Evolutionary conservation across 2,329 filamentous ascomycete genomes (phyloP).

Genomic region (Elsinoe ampelina): DNA sequence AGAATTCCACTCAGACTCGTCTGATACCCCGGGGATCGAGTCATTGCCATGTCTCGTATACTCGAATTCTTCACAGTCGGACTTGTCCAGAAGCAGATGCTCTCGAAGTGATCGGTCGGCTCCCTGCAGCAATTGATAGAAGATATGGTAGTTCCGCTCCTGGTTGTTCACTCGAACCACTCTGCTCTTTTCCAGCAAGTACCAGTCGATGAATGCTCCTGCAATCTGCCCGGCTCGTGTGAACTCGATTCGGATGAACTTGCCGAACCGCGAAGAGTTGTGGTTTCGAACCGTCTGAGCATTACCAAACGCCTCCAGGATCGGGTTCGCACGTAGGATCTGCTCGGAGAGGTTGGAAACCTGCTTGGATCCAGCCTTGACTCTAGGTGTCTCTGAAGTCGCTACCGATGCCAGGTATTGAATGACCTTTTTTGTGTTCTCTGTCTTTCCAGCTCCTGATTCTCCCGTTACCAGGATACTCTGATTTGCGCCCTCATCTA

Average conservation of each 20-base stretch:
- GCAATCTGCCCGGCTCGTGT: slow-evolving; percentile 78
- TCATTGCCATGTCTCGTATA: slow-evolving; percentile 91
- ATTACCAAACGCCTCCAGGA: slow-evolving; percentile 95
- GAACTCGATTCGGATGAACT: slow-evolving; percentile 97
- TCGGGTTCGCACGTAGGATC: slow-evolving; percentile 91
- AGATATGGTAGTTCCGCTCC: slow-evolving; percentile 94
- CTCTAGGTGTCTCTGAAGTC: slow-evolving; percentile 61
- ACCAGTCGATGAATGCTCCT: slow-evolving; percentile 97
- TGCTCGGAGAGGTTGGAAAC: slow-evolving; percentile 89
- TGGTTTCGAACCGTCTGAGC: slow-evolving; percentile 97
- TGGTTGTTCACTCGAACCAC: slow-evolving; percentile 80
- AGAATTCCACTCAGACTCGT: slow-evolving; percentile 79
- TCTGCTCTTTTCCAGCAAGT: slow-evolving; percentile 93
- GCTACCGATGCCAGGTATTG: slow-evolving; percentile 96
- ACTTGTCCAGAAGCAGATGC: slow-evolving; percentile 63
- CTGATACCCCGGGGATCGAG: slow-evolving; percentile 80
- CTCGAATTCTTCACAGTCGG: slow-evolving; percentile 76
- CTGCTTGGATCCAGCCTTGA: slow-evolving; percentile 51
- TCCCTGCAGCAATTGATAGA: slow-evolving; percentile 88
- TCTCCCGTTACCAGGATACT: slow-evolving; percentile 97
- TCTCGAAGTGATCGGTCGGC: slow-evolving; percentile 64
- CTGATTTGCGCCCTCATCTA: slow-evolving; percentile 92
- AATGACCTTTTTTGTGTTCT: slow-evolving; percentile 99
- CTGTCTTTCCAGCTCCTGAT: slow-evolving; percentile 94
- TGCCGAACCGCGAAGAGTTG: slow-evolving; percentile 96